A percentile compares a stretch with the other conserved stretches of the same genome.
phyloP scores from a whole-genome alignment of 495 filamentous ascomycete genomes.

The Lophiotrema nucula region DNA sequence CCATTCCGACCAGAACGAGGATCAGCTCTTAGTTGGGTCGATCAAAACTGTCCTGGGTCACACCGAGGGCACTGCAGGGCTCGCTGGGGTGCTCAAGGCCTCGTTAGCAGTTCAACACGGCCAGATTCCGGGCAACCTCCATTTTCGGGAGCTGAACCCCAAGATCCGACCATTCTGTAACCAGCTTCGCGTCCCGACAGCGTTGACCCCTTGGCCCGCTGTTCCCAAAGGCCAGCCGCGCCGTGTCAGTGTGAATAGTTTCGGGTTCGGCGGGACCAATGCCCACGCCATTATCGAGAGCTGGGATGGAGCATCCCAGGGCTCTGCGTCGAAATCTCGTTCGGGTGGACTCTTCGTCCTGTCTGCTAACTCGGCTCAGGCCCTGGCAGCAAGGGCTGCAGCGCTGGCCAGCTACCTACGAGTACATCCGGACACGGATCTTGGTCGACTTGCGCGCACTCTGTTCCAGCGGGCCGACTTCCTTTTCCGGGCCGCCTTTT shows the following conservation, averaged over 20 bases:
- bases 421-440: neutral
- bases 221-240: conserved; percentile 11
- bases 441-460: neutral
- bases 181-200: conserved; percentile 7
- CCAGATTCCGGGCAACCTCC: conserved; percentile 39
- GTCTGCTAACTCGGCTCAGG: neutral
- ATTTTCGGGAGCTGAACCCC: conserved; percentile 39
- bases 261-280: conserved; percentile 27
- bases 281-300: conserved; percentile 16
- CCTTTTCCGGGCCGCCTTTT: neutral
- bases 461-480: neutral
- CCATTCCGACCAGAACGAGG: neutral
- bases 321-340: neutral
- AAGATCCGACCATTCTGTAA: conserved; percentile 24
- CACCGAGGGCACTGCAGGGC: conserved; percentile 34
- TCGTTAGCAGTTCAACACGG: conserved; percentile 44
- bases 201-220: conserved; percentile 31
- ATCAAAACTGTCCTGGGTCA: conserved; percentile 41
- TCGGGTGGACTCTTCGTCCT: neutral
- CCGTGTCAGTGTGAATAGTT: conserved; percentile 28
- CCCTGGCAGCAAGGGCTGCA: neutral
- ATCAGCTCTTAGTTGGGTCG: conserved; percentile 42
- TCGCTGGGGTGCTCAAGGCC: conserved; percentile 46
- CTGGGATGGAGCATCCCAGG: neutral
- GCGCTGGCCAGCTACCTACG: neutral